Percentiles rank a stretch among this genome's conserved stretches.
phyloP scores from a whole-genome alignment of 768 basidiomycete genomes.

The Mycena albidolilacea region DNA sequence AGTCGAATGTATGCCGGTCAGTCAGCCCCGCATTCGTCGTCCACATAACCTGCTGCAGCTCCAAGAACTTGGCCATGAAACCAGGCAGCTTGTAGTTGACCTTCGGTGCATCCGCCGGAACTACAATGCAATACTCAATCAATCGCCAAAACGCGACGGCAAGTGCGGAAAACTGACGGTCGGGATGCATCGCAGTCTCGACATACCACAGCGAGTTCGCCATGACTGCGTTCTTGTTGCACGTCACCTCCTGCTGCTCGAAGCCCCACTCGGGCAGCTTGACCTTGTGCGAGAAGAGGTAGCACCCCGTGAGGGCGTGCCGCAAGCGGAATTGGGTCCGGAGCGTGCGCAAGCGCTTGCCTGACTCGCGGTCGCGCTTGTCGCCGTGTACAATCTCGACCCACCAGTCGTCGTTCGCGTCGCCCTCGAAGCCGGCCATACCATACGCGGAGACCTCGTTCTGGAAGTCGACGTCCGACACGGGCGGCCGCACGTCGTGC shows the following conservation, averaged over 20 bases:
- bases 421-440: slow-evolving; percentile 86
- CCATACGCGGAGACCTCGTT: slow-evolving; percentile 98
- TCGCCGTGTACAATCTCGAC: slow-evolving; percentile 87
- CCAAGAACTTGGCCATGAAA: slow-evolving; percentile 92
- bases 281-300: slow-evolving; percentile 97
- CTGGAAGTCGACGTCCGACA: slow-evolving; percentile 99
- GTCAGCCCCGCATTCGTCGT: slow-evolving; percentile 96
- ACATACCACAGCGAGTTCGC: slow-evolving; percentile 95
- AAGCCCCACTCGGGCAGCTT: slow-evolving; percentile 98
- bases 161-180: slow-evolving; percentile 55
- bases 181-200: slow-evolving; percentile 86
- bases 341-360: slow-evolving; percentile 82
- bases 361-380: slow-evolving; percentile 75
- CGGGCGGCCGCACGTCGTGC: slow-evolving; percentile 94
- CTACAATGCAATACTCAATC: slow-evolving; percentile 56
- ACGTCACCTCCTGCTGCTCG: slow-evolving; percentile 99
- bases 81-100: slow-evolving; percentile 94
- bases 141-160: not conserved
- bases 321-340: slow-evolving; percentile 86
- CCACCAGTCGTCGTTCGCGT: slow-evolving; percentile 94
- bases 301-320: slow-evolving; percentile 93
- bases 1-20: slow-evolving; percentile 95
- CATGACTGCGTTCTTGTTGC: slow-evolving; percentile 96
- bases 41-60: slow-evolving; percentile 97
- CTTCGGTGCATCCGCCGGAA: slow-evolving; percentile 77